phyloP scores from a whole-genome alignment of 345 rosid genomes.

The Populus ilicifolia region DNA sequence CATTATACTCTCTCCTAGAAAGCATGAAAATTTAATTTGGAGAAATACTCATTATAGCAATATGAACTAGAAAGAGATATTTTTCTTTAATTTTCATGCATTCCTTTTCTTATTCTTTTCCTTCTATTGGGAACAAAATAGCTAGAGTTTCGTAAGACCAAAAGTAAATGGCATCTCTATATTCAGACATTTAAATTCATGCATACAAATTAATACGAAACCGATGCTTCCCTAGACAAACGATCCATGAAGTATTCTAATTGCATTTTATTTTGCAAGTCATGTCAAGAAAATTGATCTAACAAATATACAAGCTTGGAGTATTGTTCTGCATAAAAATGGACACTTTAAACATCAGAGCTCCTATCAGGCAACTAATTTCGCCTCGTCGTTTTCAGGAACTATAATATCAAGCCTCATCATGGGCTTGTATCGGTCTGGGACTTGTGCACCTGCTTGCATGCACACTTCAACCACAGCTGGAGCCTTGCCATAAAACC shows the following conservation, averaged over 20 bases:
- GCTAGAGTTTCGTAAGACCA: no score
- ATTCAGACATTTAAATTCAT: no score
- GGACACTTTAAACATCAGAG: background rate
- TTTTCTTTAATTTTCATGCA: no score
- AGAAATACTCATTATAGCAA: no score
- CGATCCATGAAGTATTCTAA: background rate
- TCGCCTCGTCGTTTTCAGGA: constrained; percentile 67
- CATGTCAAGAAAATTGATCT: background rate
- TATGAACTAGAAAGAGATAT: no score
- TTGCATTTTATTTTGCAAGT: background rate
- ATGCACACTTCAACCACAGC: constrained; percentile 76
- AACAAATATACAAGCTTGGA: background rate
- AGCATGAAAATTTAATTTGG: no score
- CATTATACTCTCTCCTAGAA: no score
- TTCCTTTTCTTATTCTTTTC: no score
- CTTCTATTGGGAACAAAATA: no score
- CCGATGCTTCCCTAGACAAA: background rate
- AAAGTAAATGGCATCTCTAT: no score
- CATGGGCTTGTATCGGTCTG: constrained; percentile 65
- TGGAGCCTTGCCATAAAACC: constrained; percentile 83
- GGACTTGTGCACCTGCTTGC: constrained; percentile 71
- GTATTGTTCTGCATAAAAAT: background rate
- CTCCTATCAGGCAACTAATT: constrained; percentile 46
- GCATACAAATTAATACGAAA: background rate
- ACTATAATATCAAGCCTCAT: constrained; percentile 92